These are phyloP conservation scores for Glycine tomentella DNA, from an alignment of 306 rosid species.

Conservation along the genomic window DNA sequence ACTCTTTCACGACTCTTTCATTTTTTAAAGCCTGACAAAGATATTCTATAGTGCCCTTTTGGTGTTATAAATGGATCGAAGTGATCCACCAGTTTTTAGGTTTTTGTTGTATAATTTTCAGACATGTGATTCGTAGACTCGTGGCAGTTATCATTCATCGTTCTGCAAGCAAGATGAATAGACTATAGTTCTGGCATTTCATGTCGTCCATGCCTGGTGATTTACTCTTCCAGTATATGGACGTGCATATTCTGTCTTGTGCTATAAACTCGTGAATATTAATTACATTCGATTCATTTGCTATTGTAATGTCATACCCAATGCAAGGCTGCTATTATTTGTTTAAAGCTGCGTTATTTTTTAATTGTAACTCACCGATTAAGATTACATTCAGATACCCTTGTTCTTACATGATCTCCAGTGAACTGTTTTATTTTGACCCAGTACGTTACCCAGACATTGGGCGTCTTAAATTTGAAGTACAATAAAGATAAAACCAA, in stretches of 20 bases:
- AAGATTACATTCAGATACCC: not conserved
- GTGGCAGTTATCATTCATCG: slow-evolving; percentile 49
- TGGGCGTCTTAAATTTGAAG: too few species aligned
- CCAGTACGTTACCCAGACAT: too few species aligned
- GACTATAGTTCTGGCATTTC: slow-evolving; percentile 34
- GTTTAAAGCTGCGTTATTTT: slow-evolving; percentile 11
- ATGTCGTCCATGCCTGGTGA: slow-evolving; percentile 29
- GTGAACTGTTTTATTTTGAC: not conserved
- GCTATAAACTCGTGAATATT: slow-evolving; percentile 20
- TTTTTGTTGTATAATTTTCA: slow-evolving; percentile 58
- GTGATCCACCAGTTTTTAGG: slow-evolving; percentile 57
- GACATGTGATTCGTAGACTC: slow-evolving; percentile 53
- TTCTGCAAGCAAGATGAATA: slow-evolving; percentile 44
- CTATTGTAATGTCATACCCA: slow-evolving; percentile 20
- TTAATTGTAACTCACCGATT: not conserved
- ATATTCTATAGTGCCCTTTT: slow-evolving; percentile 59
- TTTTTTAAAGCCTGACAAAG: slow-evolving; percentile 65
- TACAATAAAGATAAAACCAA: too few species aligned
- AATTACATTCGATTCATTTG: slow-evolving; percentile 31
- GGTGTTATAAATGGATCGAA: slow-evolving; percentile 57
- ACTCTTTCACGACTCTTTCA: slow-evolving; percentile 51
- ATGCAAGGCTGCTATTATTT: slow-evolving; percentile 23
- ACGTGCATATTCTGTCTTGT: slow-evolving; percentile 32
- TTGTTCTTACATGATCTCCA: not conserved
- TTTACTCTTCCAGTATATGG: slow-evolving; percentile 20